Base-by-base conservation (phyloP, 345 rosid species). In the Syzygium aromaticum region DNA sequence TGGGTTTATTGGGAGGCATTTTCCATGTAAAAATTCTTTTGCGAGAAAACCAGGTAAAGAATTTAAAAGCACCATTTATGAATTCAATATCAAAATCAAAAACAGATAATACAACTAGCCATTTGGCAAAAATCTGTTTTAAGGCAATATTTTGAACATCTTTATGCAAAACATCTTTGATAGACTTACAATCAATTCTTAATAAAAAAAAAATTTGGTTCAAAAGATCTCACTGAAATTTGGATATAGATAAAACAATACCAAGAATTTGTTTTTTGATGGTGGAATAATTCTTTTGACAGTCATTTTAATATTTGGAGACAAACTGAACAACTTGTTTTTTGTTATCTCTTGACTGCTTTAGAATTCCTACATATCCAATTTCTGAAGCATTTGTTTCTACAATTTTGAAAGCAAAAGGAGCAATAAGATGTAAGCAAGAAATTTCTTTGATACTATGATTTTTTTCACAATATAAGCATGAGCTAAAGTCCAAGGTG, bases 41-140 rank as follows among this genome's bases (percentile, higher is more conserved):
- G 4, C 28, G 0, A 63, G 0, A 63, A 28, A 63, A 63, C 2
- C 0, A 6, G 0, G 10, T 15, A 63, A 28, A n/a, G 21, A 63
- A 14, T 63, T 63, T 63, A 38, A 63, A 63, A n/a, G 0, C 3
- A 5, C 21, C 10, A 63, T 14, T 63, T 13, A 61, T 14, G 19
- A 28, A 63, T 15, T 63, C 77, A 13, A 63, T 28, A 63, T 28
- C 30, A 28, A 14, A 63, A 15, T 63, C 10, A 63, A 3, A 28
- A 2, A 63, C 0, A 0, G 2, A 28, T n/a, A 63, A 0, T 63
- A 63, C 28, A 9, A 4, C 40, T n/a, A n/a, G 21, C 21, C 54
- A 16, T 52, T 17, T 52, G 21, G 54, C 3, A 52, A 63, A 63
- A 6, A 28, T 63, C 3, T 63, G 2, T 63, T 63, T 63, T 63